Evolutionary conservation across 192 early-diverging fungal genomes (phyloP).

Genomic region (Lobosporangium transversale): DNA sequence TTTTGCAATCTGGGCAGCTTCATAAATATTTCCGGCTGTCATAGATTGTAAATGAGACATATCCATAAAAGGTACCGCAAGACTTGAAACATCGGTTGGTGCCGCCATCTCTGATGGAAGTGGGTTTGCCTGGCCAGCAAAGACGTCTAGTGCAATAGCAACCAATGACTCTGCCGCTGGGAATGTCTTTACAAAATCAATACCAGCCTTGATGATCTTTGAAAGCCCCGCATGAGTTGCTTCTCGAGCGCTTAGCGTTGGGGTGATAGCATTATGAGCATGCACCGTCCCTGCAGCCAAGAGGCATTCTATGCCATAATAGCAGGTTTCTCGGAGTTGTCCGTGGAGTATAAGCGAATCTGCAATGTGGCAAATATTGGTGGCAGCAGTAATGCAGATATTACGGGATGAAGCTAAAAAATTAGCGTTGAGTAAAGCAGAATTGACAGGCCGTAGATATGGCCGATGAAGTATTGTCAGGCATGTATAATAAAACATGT

Average conservation of each 20-base stretch:
- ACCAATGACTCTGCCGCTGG: constrained; percentile 24
- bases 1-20: constrained; percentile 22
- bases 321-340: constrained; percentile 21
- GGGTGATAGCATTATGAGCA: constrained; percentile 37
- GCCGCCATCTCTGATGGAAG: constrained; percentile 17
- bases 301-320: constrained; percentile 28
- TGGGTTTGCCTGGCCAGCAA: constrained; percentile 20
- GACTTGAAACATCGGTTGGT: constrained; percentile 18
- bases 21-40: constrained; percentile 25
- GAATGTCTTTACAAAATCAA: constrained; percentile 30
- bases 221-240: constrained; percentile 27
- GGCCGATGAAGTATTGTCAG: constrained; percentile 63
- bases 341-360: constrained; percentile 37
- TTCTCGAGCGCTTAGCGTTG: constrained; percentile 21
- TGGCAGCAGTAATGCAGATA: constrained; percentile 46
- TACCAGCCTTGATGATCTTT: constrained; percentile 26
- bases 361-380: constrained; percentile 43
- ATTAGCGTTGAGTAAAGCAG: constrained; percentile 12
- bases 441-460: constrained; percentile 43
- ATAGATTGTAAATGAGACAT: constrained; percentile 23
- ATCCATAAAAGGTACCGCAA: constrained; percentile 23
- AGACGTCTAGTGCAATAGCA: constrained; percentile 25
- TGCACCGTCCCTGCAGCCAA: constrained; percentile 50
- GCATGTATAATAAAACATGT: constrained; percentile 62
- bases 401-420: constrained; percentile 35